Evolutionary conservation across 2,329 filamentous ascomycete species (phyloP), one percentile per base, ranked within the genome.

Genomic region (Fusarium domesticum): DNA sequence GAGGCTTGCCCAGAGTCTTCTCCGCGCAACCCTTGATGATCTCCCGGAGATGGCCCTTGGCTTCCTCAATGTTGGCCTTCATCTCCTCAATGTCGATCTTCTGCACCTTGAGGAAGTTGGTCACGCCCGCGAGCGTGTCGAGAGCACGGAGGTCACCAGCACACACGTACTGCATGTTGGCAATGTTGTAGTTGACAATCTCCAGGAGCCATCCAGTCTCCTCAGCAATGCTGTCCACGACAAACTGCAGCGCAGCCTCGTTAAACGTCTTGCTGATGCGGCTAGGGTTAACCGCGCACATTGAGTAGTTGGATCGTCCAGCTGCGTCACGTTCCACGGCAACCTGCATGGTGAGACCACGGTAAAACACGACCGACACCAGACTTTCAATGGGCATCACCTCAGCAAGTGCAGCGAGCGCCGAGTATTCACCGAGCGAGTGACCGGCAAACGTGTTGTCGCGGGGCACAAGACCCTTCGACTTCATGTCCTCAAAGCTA

Each of bases 301-400:
- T 98, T 51, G 88, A 91, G 77, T 98, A 98, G 78, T 97, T 97
- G 58, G 91, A 96, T 44, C 93, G 87, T 30, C 93, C 93, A 54
- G 82, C 76, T 47, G 85, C 91, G 67, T 98, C 93, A 66, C 93
- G 90, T 75, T 97, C 93, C 53, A 98, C 93, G 18, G 93, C 93
- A 37, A 98, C 93, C 72, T 98, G 93, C 93, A 98, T 98, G 17
- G 93, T 98, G 63, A 98, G 76, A 63, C 93, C 93, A 69, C 93
- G 90, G 76, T 98, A 98, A 80, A 98, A 98, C 43, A 98, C 95
- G 36, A 98, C 93, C 0, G 93, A 97, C 2, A 98, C 93, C 68
- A 98, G 77, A 58, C 87, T 93, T 76, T 98, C 93, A 62, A 98
- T 98, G n/a, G 95, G 93, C 89, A 98, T 96, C 65, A 98, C 93